Evolutionary conservation across 2,329 filamentous ascomycete genomes (phyloP), one percentile per base, ranked within the genome.

Genomic region (Diaporthe caulivora): DNA sequence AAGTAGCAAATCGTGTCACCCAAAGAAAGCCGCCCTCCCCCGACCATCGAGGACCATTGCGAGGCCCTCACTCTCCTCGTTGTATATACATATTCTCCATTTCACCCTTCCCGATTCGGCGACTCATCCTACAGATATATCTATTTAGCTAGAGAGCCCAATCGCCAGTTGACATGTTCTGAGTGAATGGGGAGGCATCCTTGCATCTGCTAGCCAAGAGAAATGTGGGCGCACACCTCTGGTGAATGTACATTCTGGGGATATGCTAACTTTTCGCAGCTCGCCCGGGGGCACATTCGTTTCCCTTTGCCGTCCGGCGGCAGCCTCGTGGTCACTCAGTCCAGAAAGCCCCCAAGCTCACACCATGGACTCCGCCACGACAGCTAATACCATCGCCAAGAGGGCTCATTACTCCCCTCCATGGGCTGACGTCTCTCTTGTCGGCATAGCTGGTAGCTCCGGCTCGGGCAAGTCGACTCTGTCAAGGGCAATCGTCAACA

Each of bases 341-440:
- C 37, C 26, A 70, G 42, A 47, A 42, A 49, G 70, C 47, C 34
- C 21, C 21, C 31, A 53, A 64, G n/a, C 49, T 13, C 60, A 18
- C 70, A 57, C 24, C 26, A 72, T 76, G 72, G 70, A 77, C 31
- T n/a, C 70, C 76, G 76, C 78, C 77, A 51, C 24, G 26, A 74
- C 77, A 54, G 79, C 80, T 44, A 80, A 83, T 76, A 86, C 87
- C 21, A 84, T 91, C 60, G 85, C 88, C 76, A 89, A 87, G 77
- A 83, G 88, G 80, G 92, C 91, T 76, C 93, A 95, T 78, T 99
- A 98, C 84, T 93, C 92, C 76, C 97, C 97, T 75, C 97, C 97
- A 82, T 99, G 97, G 97, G 94, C 94, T 68, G 94, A 98, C 84
- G 92, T 98, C 78, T 96, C 94, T 85, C 98, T 99, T 79, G 98